Conservation (phyloP, 2,329 filamentous ascomycete species). For the Dactylellina drechsleri region DNA sequence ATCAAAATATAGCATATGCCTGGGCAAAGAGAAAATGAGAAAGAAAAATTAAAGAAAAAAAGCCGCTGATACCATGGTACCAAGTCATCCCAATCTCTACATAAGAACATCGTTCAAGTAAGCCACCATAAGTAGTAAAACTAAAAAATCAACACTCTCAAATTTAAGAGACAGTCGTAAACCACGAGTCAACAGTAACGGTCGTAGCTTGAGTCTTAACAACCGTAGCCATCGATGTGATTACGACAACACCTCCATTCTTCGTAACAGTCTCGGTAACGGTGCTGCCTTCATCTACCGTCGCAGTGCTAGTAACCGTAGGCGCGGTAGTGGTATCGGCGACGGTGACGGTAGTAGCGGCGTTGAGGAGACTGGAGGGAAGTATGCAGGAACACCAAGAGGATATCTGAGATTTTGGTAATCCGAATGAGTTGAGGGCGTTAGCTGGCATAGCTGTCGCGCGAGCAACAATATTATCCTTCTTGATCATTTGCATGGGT, state of each 20-base stretch:
- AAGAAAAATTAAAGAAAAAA: conserved; percentile 6
- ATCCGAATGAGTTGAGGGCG: background rate
- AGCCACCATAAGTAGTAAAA: background rate
- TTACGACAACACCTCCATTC: too few relatives aligned
- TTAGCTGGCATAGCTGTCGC: too few relatives aligned
- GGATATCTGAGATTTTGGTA: conserved; percentile 17
- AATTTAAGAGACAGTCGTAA: too few relatives aligned
- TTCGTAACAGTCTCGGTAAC: background rate
- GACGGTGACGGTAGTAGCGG: background rate
- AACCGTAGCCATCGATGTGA: too few relatives aligned
- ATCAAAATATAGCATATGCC: too few relatives aligned
- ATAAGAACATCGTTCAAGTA: background rate
- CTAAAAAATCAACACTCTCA: too few relatives aligned
- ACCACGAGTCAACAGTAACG: too few relatives aligned
- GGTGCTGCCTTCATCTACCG: conserved; percentile 13
- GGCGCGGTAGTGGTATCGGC: background rate
- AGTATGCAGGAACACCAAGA: conserved; percentile 5
- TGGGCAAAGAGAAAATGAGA: background rate
- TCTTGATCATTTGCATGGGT: conserved; percentile 31
- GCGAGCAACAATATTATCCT: conserved; percentile 10
- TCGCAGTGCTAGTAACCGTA: conserved; percentile 18
- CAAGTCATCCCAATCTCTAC: background rate
- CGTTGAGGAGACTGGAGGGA: conserved; percentile 3
- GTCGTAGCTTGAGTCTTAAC: too few relatives aligned
- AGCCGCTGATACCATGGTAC: background rate